These are phyloP conservation scores for Aspergillus viridinutans DNA, from an alignment of 2,329 filamentous ascomycete genomes.

Conservation along the genomic window DNA sequence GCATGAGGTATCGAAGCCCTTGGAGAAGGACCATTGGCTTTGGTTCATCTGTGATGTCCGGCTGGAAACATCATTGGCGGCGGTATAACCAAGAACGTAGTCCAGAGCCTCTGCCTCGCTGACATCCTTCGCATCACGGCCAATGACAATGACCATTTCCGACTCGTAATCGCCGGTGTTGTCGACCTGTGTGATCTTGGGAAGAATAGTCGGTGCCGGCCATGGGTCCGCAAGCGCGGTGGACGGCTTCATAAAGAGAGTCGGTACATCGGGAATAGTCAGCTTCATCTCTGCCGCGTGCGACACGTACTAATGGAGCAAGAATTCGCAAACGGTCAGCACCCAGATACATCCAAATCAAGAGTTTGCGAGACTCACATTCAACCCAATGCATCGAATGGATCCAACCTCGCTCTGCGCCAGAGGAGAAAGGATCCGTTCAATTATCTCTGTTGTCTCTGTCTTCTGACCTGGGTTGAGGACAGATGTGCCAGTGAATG, in stretches of 20 bases:
- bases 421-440: constrained; percentile 50
- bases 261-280: constrained; percentile 51
- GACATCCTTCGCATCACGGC: constrained; percentile 52
- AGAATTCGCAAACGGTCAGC: not conserved
- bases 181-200: constrained; percentile 50
- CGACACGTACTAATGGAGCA: constrained; percentile 40
- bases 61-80: constrained; percentile 60
- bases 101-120: constrained; percentile 53
- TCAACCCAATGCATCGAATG: constrained; percentile 57
- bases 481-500: constrained; percentile 58
- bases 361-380: constrained; percentile 32
- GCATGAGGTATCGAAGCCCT: constrained; percentile 56
- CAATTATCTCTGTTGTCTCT: constrained; percentile 32
- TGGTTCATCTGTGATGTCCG: constrained; percentile 53
- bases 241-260: constrained; percentile 56
- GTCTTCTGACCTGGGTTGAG: constrained; percentile 52
- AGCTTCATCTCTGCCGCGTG: constrained; percentile 53
- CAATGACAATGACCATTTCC: constrained; percentile 56
- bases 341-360: not conserved
- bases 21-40: constrained; percentile 56
- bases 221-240: constrained; percentile 54
- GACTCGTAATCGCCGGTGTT: constrained; percentile 58
- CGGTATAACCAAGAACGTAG: constrained; percentile 62
- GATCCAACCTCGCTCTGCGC: constrained; percentile 50
- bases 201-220: constrained; percentile 48